Conservation (phyloP, 192 early-diverging fungal genomes). For the Coemansia sp. region DNA sequence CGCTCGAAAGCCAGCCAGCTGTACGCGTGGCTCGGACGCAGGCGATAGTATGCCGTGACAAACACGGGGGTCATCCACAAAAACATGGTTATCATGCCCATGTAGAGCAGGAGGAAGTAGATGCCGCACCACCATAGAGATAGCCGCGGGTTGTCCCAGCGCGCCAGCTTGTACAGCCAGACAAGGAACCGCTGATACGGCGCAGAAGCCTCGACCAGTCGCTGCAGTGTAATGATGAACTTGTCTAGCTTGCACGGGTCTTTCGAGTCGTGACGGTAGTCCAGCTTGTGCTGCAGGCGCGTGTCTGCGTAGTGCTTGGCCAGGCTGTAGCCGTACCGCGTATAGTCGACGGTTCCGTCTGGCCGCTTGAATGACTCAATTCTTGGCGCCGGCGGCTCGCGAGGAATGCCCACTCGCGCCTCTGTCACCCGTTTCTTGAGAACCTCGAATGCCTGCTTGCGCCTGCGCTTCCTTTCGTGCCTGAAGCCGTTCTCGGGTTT, state of each 20-base stretch:
- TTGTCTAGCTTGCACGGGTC: conserved; percentile 52
- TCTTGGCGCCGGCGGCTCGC: conserved; percentile 22
- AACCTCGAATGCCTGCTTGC: conserved; percentile 46
- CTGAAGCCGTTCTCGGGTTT: background rate
- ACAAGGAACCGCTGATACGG: conserved; percentile 51
- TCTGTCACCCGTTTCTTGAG: conserved; percentile 40
- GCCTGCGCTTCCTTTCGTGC: conserved; percentile 23
- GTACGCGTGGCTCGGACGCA: conserved; percentile 50
- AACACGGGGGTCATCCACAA: conserved; percentile 49
- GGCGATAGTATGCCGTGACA: conserved; percentile 45
- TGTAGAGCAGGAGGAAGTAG: conserved; percentile 46
- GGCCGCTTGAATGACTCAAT: conserved; percentile 19
- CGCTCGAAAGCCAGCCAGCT: conserved; percentile 52
- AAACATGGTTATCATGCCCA: conserved; percentile 34
- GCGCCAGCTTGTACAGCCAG: conserved; percentile 51
- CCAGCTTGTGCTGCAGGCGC: conserved; percentile 42
- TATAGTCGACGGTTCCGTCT: conserved; percentile 44
- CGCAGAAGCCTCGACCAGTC: conserved; percentile 49
- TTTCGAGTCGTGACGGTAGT: conserved; percentile 46
- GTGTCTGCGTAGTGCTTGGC: conserved; percentile 47
- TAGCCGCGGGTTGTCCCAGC: conserved; percentile 49
- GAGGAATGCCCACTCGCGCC: conserved; percentile 48
- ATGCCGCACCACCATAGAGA: conserved; percentile 47
- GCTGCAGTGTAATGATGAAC: conserved; percentile 45
- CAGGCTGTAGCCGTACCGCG: conserved; percentile 20